Base-by-base conservation (phyloP, 345 rosid genomes). In the Rhodamnia rubescens region DNA sequence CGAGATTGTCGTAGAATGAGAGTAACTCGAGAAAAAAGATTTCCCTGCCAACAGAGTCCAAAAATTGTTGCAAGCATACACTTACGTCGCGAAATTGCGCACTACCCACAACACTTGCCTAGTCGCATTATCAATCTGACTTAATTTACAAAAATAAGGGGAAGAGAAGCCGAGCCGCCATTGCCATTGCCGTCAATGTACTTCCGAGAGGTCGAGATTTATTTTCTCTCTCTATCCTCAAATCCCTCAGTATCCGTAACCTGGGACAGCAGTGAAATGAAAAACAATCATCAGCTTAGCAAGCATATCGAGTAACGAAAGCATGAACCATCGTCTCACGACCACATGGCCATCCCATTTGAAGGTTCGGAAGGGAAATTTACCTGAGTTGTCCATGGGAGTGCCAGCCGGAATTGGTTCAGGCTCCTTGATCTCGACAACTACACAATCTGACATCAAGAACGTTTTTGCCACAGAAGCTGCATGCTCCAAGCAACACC, bases 331-430 rank as follows among this genome's bases (percentile, higher is more conserved):
- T 3, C 15, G 21, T 59, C 36, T 59, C 8, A 7, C 27, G 74
- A 59, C 74, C 40, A 59, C 40, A 59, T 15, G 7, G 40, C 75
- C 75, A 32, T 32, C 44, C 11, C 75, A 29, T 29, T 27, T 0
- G 44, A 13, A 82, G 84, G 47, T 80, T 16, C 7, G 21, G 14
- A 22, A 22, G 53, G n/a, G 32, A 55, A 57, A 47, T 4, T 83
- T 81, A 94, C 99, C 98, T 93, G 99, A 96, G 87, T 95, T 94
- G 89, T 98, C 99, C 99, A 98, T 98, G 44, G 99, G 99, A 92
- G 90, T 97, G 69, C 94, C 97, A 0, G 82, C 93, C 5, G 97
- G 92, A 42, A 84, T 90, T 6, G 98, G 88, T 78, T 96, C 99
- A 6, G 98, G 95, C 86, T 98, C 99, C 93, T 94, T 98, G 89